Evolutionary conservation across 345 rosid species (phyloP).

Genomic region (Pistacia vera): DNA sequence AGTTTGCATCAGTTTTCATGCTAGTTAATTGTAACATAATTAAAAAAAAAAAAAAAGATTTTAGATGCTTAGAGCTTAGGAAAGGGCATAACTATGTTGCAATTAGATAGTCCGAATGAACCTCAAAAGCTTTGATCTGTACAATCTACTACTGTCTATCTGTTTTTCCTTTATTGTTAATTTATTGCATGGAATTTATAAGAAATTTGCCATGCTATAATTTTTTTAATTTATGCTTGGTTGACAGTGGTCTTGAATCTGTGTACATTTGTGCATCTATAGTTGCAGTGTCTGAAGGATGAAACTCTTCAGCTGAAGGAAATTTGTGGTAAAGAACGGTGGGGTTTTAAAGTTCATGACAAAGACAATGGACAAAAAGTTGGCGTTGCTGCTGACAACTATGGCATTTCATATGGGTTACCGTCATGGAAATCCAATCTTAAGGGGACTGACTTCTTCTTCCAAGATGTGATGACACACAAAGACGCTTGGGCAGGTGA

Average conservation of each 20-base stretch:
- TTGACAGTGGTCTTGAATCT: background rate
- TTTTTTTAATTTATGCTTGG: background rate
- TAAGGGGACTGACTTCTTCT: slow-evolving; percentile 21
- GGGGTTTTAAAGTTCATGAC: slow-evolving; percentile 34
- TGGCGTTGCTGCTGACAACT: slow-evolving; percentile 23
- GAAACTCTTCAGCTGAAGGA: slow-evolving; percentile 60
- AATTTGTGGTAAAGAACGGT: slow-evolving; percentile 33
- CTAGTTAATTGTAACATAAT: too few relatives aligned
- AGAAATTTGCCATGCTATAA: background rate
- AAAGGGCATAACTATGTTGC: too few relatives aligned
- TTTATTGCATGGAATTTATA: background rate
- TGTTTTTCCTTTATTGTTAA: background rate
- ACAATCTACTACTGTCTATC: background rate
- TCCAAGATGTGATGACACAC: slow-evolving; percentile 18
- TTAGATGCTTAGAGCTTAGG: too few relatives aligned
- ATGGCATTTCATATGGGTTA: slow-evolving; percentile 15
- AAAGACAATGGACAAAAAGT: slow-evolving; percentile 14
- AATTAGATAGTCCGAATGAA: background rate
- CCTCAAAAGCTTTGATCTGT: background rate
- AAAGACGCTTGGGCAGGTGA: slow-evolving; percentile 28
- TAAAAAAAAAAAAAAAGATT: too few relatives aligned
- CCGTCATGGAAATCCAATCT: slow-evolving; percentile 22
- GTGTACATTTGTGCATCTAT: slow-evolving; percentile 9
- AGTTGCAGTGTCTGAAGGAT: slow-evolving; percentile 55
- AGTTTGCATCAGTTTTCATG: background rate